phyloP scores from a whole-genome alignment of 495 filamentous ascomycete species.

The Talaromyces thailandensis region DNA sequence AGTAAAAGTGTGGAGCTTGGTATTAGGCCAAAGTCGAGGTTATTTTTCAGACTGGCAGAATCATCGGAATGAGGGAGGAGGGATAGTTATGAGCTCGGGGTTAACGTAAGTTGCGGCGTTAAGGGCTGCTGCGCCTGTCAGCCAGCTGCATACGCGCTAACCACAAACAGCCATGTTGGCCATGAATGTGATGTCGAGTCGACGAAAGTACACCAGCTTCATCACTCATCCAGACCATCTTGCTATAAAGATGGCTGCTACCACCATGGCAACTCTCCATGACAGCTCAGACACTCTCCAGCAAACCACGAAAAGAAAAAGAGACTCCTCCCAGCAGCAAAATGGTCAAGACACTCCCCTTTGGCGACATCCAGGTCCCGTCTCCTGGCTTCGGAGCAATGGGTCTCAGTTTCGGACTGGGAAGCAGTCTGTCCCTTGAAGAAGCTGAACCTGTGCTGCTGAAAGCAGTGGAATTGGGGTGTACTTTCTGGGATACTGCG shows the following conservation, averaged over 20 bases:
- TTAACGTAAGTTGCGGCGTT: too few relatives aligned
- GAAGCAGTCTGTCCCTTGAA: conserved; percentile 30
- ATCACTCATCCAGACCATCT: background rate
- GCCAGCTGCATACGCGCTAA: background rate
- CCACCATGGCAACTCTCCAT: background rate
- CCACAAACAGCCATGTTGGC: background rate
- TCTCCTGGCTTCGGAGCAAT: conserved; percentile 38
- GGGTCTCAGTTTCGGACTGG: conserved; percentile 34
- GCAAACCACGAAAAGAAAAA: background rate
- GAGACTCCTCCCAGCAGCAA: conserved; percentile 5
- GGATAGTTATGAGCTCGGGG: too few relatives aligned
- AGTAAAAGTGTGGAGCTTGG: too few relatives aligned
- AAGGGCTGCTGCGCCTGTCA: background rate
- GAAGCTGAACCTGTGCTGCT: conserved; percentile 40
- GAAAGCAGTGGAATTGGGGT: conserved; percentile 42
- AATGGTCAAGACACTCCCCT: conserved; percentile 36
- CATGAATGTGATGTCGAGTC: too few relatives aligned
- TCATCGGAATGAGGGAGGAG: too few relatives aligned
- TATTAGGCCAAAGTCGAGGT: too few relatives aligned
- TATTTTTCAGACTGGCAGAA: too few relatives aligned
- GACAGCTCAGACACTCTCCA: background rate
- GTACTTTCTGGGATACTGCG: conserved; percentile 46
- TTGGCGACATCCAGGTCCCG: conserved; percentile 29
- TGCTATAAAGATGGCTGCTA: background rate
- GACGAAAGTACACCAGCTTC: background rate